A percentile compares a stretch with the other conserved stretches of the same genome.
These are phyloP conservation scores for Coemansia reversa DNA, from an alignment of 192 early-diverging fungal genomes.

Conservation along the genomic window DNA sequence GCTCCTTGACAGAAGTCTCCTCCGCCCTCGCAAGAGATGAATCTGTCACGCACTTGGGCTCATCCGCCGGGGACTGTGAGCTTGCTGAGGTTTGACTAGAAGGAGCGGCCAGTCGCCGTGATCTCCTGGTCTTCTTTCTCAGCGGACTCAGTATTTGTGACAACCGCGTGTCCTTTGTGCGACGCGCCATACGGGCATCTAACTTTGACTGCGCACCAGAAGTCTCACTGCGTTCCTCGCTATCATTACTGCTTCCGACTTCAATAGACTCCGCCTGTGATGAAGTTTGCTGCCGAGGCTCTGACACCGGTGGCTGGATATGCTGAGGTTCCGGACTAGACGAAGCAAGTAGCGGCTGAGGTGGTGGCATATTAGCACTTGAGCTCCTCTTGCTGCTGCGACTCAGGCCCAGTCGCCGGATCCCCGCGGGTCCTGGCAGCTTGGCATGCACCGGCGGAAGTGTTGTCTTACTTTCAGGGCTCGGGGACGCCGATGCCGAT, in stretches of 20 bases:
- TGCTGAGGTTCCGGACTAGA: background rate
- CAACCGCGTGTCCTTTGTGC: background rate
- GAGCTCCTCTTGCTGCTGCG: constrained; percentile 26
- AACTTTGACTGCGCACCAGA: background rate
- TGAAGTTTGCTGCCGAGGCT: background rate
- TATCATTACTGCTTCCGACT: constrained; percentile 27
- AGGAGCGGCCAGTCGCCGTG: background rate
- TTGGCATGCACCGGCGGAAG: constrained; percentile 23
- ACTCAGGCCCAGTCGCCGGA: constrained; percentile 39
- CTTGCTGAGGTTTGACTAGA: background rate
- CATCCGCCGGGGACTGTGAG: background rate
- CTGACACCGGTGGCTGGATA: background rate
- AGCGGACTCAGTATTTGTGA: constrained; percentile 5
- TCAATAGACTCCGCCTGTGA: constrained; percentile 46
- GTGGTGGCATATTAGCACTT: background rate
- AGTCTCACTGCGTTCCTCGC: background rate
- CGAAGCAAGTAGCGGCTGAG: background rate
- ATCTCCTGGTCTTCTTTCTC: background rate
- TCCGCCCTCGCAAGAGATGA: background rate
- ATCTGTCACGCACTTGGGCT: background rate
- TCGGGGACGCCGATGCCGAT: constrained; percentile 7
- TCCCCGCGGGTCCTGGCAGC: constrained; percentile 13
- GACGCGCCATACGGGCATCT: background rate
- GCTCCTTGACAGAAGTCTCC: background rate
- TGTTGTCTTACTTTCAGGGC: constrained; percentile 2